Percentiles rank a stretch among this genome's conserved stretches.
phyloP scores from a whole-genome alignment of 116 monocot genomes.

The Trichopus zeylanicus region DNA sequence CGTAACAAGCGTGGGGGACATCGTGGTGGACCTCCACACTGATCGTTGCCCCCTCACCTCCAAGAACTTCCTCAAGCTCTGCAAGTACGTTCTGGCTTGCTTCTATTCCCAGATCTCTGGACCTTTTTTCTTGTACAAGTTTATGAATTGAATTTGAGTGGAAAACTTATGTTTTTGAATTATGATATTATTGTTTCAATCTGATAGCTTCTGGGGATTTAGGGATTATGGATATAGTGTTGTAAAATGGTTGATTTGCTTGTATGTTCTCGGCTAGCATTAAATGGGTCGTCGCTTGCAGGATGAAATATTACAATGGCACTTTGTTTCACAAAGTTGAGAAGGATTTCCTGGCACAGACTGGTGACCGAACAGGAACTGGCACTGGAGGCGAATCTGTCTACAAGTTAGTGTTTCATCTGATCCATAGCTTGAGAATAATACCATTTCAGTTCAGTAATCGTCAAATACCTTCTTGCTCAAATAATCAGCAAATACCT shows the following conservation, averaged over 20 bases:
- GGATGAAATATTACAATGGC: constrained; percentile 97
- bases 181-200: neutral
- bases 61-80: constrained; percentile 99
- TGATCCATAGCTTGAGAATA: neutral
- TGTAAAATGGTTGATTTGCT: neutral
- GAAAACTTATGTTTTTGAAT: neutral
- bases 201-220: neutral
- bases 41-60: constrained; percentile 80
- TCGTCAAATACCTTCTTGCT: neutral
- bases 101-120: too few species aligned
- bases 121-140: neutral
- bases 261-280: neutral
- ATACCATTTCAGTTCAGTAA: neutral
- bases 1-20: constrained; percentile 94
- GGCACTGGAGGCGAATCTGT: constrained; percentile 82
- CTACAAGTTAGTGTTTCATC: constrained; percentile 55
- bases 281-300: constrained; percentile 13
- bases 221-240: neutral
- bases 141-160: too few species aligned
- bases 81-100: too few species aligned
- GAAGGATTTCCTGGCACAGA: constrained; percentile 92
- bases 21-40: constrained; percentile 79
- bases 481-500: neutral
- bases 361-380: constrained; percentile 84
- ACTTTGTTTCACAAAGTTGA: constrained; percentile 92